Evolutionary conservation across 1,284 basidiomycete species (phyloP), one percentile per base, ranked within the genome.

Genomic region (Tylopilus sp.): DNA sequence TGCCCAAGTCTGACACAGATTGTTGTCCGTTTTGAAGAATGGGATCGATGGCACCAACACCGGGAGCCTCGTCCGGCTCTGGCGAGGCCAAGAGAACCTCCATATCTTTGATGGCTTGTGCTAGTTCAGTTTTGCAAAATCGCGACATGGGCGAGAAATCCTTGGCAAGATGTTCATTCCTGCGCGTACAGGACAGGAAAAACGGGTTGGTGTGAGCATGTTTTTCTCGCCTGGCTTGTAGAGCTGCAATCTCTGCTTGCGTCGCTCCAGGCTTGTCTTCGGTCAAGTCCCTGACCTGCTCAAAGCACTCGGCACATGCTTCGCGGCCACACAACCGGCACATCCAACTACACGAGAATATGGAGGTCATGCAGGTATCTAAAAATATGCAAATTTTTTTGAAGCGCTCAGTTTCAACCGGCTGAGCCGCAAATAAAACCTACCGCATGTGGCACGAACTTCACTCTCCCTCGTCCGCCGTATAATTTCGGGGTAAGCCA

Each of bases 291-390:
- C 72, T 71, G 49, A 97, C 80, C 55, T 81, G 83, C 23, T 77
- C 72, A 61, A 82, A 90, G 65, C 95, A 97, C 47, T 89, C 85
- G 1, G 83, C 75, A 63, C 94, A 97, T 15, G 89, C 84, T 67
- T 97, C 95, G 13, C 91, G 82, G 1, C 92, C 94, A 65, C 94
- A 97, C n/a, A 79, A 65, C 9, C 82, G 76, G 67, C 94, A 97
- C 77, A 94, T 88, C 82, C 86, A 97, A 50, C 83, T 89, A 49
- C 84, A 85, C 6, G 86, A 86, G 66, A 97, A 96, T 51, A 97
- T 83, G 13, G 91, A 92, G 4, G 92, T 93, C 71, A 89, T 86
- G 67, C 95, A 97, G 3, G 88, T 92, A 68, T 97, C 92, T 92
- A 55, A 44, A 44, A 43, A 48, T 46, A 46, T 38, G 16, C 9